Conservation (phyloP, 1,139 yeast genomes). For the Suhomyces atakaporum region DNA sequence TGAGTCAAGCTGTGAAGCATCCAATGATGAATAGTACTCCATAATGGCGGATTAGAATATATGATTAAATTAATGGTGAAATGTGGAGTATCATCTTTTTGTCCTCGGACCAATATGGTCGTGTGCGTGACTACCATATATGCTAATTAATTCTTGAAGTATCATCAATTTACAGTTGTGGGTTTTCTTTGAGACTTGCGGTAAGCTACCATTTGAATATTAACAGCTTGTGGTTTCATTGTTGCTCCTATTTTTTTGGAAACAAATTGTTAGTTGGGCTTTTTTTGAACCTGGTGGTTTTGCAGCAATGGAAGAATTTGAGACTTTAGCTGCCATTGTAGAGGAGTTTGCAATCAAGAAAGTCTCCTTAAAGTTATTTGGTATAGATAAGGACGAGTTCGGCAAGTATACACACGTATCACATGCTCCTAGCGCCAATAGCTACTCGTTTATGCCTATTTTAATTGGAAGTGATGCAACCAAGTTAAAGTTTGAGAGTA, state of each 20-base stretch:
- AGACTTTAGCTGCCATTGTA: slow-evolving; percentile 23
- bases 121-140: slow-evolving; percentile 6
- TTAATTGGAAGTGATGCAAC: slow-evolving; percentile 3
- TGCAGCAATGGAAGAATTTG: slow-evolving; percentile 23
- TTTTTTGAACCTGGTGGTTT: not conserved
- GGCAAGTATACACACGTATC: slow-evolving; percentile 11
- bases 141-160: too few relatives aligned
- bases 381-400: slow-evolving; percentile 14
- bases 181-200: too few relatives aligned
- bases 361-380: slow-evolving; percentile 23
- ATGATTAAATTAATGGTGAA: slow-evolving; percentile 57
- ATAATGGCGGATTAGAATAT: slow-evolving; percentile 31
- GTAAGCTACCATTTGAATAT: too few relatives aligned
- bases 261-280: too few relatives aligned
- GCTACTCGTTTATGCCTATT: slow-evolving; percentile 10
- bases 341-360: slow-evolving; percentile 22
- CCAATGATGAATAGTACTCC: slow-evolving; percentile 83
- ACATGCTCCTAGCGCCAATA: slow-evolving; percentile 1
- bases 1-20: slow-evolving; percentile 72
- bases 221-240: too few relatives aligned
- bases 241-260: not conserved
- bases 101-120: slow-evolving; percentile 13
- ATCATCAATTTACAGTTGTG: too few relatives aligned
- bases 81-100: slow-evolving; percentile 8
- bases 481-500: not conserved